Evolutionary conservation across 345 rosid genomes (phyloP).

Genomic region (Euclidium syriacum): DNA sequence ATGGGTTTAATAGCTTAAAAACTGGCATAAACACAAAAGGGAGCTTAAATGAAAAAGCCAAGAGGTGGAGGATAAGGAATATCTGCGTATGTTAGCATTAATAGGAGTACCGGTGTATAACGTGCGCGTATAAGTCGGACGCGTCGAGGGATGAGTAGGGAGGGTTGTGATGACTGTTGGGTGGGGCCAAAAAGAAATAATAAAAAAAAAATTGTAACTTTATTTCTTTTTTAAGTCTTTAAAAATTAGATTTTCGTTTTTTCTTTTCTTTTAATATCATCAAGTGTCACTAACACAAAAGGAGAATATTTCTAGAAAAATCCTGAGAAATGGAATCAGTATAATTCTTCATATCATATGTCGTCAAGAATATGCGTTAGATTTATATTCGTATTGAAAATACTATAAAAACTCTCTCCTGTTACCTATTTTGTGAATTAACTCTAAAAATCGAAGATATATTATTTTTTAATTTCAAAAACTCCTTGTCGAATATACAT

Average conservation of each 20-base stretch:
- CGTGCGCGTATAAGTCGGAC: constrained; percentile 11
- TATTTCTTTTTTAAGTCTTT: background rate
- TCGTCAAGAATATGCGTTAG: no score
- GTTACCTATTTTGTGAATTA: no score
- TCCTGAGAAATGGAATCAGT: no score
- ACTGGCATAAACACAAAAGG: background rate
- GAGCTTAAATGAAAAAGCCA: background rate
- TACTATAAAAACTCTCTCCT: no score
- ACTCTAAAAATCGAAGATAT: no score
- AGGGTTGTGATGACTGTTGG: constrained; percentile 10
- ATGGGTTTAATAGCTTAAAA: constrained; percentile 14
- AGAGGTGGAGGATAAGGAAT: constrained; percentile 30
- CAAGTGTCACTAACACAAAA: constrained; percentile 27
- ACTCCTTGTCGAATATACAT: no score
- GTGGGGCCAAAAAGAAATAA: constrained; percentile 7
- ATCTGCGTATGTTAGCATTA: constrained; percentile 19
- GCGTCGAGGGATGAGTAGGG: constrained; percentile 18
- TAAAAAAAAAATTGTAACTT: background rate
- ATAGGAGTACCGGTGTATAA: background rate
- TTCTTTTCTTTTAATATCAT: no score
- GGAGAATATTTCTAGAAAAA: background rate
- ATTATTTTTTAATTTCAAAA: no score
- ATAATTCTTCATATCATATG: no score
- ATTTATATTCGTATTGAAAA: no score
- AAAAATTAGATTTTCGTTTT: background rate